Percentiles rank a stretch among this genome's conserved stretches.
phyloP scores from a whole-genome alignment of 202 grass and related monocot species.

The Hordeum pubiflorum region DNA sequence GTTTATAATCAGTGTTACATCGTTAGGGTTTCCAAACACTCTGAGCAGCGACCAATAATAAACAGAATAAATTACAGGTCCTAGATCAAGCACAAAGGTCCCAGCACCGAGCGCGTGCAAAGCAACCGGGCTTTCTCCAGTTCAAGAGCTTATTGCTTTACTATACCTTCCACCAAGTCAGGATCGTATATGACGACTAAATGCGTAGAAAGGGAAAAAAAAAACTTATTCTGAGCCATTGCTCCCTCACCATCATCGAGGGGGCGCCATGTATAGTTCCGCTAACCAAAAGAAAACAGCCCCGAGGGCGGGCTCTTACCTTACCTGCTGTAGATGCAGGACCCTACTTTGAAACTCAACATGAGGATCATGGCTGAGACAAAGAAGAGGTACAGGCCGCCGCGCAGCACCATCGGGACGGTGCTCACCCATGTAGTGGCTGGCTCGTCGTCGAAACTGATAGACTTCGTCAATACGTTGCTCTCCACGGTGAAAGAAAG shows the following conservation, averaged over 20 bases:
- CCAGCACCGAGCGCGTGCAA: background rate
- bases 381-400: constrained; percentile 64
- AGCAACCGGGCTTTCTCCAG: background rate
- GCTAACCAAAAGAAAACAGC: background rate
- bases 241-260: background rate
- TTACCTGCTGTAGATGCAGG: constrained; percentile 62
- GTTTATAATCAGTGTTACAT: background rate
- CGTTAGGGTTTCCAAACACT: background rate
- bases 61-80: constrained; percentile 3
- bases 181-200: constrained; percentile 1
- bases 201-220: background rate
- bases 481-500: constrained; percentile 45
- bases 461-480: constrained; percentile 29
- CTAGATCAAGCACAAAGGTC: background rate
- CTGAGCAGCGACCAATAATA: background rate
- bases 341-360: constrained; percentile 74
- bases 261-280: background rate
- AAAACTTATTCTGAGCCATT: background rate
- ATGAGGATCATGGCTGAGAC: constrained; percentile 55
- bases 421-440: constrained; percentile 28
- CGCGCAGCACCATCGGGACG: constrained; percentile 34
- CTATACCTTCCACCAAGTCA: constrained; percentile 16
- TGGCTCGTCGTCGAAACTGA: constrained; percentile 11
- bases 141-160: constrained; percentile 21
- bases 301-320: background rate